These are phyloP conservation scores for Aureobasidium sp. DNA, from an alignment of 2,329 filamentous ascomycete species.

Conservation along the genomic window DNA sequence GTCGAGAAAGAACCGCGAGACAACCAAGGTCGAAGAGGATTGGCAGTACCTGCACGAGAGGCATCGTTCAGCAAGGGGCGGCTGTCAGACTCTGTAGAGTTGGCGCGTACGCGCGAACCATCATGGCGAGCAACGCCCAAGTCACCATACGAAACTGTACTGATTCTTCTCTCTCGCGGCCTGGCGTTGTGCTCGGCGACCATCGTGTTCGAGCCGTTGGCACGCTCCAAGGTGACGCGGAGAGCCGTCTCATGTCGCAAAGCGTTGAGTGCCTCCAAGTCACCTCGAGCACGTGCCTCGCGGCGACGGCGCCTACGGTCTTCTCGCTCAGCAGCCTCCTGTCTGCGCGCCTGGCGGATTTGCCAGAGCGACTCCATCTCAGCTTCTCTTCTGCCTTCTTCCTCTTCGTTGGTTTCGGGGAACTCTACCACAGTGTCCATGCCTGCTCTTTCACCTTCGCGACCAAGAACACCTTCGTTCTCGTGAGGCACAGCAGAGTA, in stretches of 20 bases:
- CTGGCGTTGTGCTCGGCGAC: slow-evolving; percentile 54
- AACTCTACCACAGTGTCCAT: slow-evolving; percentile 86
- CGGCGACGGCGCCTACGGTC: slow-evolving; percentile 60
- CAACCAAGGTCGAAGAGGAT: slow-evolving; percentile 23
- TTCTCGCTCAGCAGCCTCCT: slow-evolving; percentile 69
- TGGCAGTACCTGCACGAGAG: slow-evolving; percentile 48
- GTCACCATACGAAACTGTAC: slow-evolving; percentile 68
- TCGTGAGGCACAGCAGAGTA: slow-evolving; percentile 68
- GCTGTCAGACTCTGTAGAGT: slow-evolving; percentile 64
- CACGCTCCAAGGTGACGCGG: slow-evolving; percentile 37
- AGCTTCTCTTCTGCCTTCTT: slow-evolving; percentile 69
- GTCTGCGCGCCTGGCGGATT: slow-evolving; percentile 69
- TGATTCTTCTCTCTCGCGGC: slow-evolving; percentile 58
- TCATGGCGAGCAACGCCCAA: slow-evolving; percentile 70
- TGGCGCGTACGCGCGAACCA: slow-evolving; percentile 64
- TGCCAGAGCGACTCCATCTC: slow-evolving; percentile 93
- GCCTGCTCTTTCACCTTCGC: slow-evolving; percentile 84
- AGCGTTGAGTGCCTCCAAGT: slow-evolving; percentile 59
- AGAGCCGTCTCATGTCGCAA: slow-evolving; percentile 50
- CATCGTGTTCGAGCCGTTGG: slow-evolving; percentile 34
- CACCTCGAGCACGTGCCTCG: slow-evolving; percentile 65
- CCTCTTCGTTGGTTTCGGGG: slow-evolving; percentile 69
- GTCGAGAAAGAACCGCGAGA: slow-evolving; percentile 23
- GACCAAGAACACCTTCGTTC: slow-evolving; percentile 72
- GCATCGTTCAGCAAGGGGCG: slow-evolving; percentile 64